A percentile compares a stretch with the other conserved stretches of the same genome.
Conservation (phyloP, 176 grass and related monocot genomes). For the Stipa capillata region DNA sequence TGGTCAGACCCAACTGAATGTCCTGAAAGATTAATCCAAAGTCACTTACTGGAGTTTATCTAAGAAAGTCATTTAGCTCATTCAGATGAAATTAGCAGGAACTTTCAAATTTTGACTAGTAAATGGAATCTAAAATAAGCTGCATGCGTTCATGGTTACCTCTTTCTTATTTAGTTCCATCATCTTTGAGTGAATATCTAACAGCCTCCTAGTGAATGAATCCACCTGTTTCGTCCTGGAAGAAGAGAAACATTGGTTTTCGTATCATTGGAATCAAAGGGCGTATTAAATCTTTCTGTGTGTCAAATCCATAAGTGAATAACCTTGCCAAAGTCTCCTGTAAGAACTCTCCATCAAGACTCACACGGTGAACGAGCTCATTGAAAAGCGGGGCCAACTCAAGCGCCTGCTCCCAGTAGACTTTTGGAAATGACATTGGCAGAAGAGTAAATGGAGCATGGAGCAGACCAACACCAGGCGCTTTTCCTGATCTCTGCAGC, state of each 20-base stretch:
- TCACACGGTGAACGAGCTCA: constrained; percentile 51
- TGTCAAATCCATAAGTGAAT: background rate
- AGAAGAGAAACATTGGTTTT: background rate
- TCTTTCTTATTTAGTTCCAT: constrained; percentile 43
- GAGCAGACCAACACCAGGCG: constrained; percentile 46
- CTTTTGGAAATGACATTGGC: constrained; percentile 44
- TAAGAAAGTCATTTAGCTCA: background rate
- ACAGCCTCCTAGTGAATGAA: constrained; percentile 45
- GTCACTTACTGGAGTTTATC: background rate
- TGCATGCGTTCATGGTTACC: constrained; percentile 5
- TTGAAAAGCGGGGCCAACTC: constrained; percentile 61
- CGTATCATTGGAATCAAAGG: background rate
- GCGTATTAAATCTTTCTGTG: background rate
- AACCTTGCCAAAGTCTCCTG: constrained; percentile 53
- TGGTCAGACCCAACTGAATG: constrained; percentile 44
- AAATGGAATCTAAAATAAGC: background rate
- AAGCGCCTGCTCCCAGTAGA: constrained; percentile 45
- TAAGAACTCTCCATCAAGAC: constrained; percentile 49
- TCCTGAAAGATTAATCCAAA: constrained; percentile 26
- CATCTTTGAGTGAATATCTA: constrained; percentile 56
- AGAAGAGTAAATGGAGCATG: constrained; percentile 58
- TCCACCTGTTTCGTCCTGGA: constrained; percentile 59
- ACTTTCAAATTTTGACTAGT: background rate
- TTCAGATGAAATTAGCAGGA: background rate
- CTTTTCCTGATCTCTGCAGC: constrained; percentile 53